Conservation (phyloP, 2,329 filamentous ascomycete species). For the Neofusicoccum parvum region DNA sequence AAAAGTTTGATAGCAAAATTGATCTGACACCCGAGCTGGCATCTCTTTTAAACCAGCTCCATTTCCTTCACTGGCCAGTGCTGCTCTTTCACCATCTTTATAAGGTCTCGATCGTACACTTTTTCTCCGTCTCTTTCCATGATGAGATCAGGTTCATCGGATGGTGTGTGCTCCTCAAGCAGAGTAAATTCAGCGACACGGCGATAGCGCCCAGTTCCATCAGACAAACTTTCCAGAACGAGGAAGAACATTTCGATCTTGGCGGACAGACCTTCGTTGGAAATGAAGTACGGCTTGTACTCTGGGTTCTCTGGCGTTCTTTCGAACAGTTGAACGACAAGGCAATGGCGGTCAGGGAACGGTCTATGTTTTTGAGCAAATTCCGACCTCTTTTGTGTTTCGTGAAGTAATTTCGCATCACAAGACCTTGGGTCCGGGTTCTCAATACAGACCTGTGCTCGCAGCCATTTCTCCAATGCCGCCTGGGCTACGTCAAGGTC, state of each 20-base stretch:
- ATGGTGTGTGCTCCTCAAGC: not conserved
- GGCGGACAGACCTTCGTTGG: too few relatives aligned
- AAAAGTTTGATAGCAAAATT: too few relatives aligned
- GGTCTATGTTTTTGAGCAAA: not conserved
- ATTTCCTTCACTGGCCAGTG: not conserved
- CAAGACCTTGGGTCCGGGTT: not conserved
- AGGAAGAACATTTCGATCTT: not conserved
- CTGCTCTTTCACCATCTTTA: not conserved
- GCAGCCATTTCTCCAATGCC: not conserved
- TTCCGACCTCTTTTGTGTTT: not conserved
- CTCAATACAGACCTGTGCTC: not conserved
- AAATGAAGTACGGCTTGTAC: too few relatives aligned
- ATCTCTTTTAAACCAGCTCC: not conserved
- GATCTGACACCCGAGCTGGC: too few relatives aligned
- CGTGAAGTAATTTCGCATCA: not conserved
- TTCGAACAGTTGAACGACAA: not conserved
- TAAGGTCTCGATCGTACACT: not conserved
- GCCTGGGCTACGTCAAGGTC: not conserved
- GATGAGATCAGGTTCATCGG: not conserved
- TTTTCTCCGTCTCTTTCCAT: too few relatives aligned
- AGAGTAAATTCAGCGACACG: not conserved
- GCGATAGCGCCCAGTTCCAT: not conserved
- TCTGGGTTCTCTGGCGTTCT: not conserved
- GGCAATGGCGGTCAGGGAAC: not conserved
- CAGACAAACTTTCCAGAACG: not conserved